Conservation (phyloP, 2,329 filamentous ascomycete species). For the Pseudocercospora eumusae region DNA sequence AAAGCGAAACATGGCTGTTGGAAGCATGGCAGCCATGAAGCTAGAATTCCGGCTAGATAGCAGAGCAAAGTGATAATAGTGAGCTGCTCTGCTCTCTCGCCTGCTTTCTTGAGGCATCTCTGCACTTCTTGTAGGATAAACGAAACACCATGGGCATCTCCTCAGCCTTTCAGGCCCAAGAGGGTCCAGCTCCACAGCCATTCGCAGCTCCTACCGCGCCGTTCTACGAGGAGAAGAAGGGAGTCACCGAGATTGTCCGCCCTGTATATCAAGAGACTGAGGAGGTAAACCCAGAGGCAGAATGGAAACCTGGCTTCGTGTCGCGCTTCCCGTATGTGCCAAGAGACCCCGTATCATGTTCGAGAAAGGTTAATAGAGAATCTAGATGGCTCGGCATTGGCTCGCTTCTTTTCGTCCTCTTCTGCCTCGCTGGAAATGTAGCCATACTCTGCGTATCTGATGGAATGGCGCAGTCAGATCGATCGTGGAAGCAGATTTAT, state of each 20-base stretch:
- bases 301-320: conserved; percentile 10
- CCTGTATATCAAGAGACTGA: not conserved
- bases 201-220: not conserved
- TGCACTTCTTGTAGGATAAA: not conserved
- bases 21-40: not conserved
- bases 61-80: not conserved
- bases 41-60: not conserved
- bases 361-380: not conserved
- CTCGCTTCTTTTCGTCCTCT: not conserved
- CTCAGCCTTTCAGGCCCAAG: not conserved
- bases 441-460: not conserved
- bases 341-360: not conserved
- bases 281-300: not conserved
- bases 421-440: not conserved
- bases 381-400: not conserved
- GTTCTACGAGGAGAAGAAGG: conserved; percentile 5
- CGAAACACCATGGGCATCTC: not conserved
- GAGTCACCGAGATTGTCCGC: not conserved
- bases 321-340: not conserved
- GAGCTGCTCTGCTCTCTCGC: not conserved
- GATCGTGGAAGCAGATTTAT: not conserved
- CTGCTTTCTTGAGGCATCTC: not conserved
- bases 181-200: not conserved
- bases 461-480: not conserved
- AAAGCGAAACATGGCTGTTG: not conserved